Evolutionary conservation across 352 stramenopile species (phyloP).

Genomic region (Globisporangium carolinianum): DNA sequence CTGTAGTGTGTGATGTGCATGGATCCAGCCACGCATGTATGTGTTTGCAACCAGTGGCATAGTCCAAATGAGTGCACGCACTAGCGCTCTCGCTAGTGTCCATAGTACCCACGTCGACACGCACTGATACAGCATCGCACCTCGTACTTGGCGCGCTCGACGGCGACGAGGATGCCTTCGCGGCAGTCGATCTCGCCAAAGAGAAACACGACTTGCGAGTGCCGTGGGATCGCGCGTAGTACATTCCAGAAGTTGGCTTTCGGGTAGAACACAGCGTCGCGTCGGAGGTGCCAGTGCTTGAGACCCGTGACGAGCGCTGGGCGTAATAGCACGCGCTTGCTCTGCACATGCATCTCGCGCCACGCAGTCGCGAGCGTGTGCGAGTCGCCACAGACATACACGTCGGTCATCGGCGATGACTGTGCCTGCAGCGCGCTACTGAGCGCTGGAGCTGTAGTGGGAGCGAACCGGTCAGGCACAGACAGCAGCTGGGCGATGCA

Average conservation of each 20-base stretch:
- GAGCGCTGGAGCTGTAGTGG: slow-evolving; percentile 1
- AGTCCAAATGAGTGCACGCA: too few species aligned
- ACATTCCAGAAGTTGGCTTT: slow-evolving; percentile 87
- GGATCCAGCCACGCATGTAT: too few species aligned
- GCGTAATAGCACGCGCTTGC: slow-evolving; percentile 16
- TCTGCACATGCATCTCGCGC: slow-evolving; percentile 40
- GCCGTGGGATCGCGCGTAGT: slow-evolving; percentile 38
- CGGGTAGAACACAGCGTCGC: slow-evolving; percentile 87
- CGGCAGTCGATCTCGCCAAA: slow-evolving; percentile 96
- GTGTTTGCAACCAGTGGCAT: too few species aligned
- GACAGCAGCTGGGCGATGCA: slow-evolving; percentile 82
- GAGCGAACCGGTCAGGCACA: slow-evolving; percentile 18
- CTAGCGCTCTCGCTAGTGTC: not conserved
- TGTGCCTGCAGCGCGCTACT: not conserved
- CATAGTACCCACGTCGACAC: not conserved
- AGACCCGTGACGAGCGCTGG: slow-evolving; percentile 89
- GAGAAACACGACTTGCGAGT: slow-evolving; percentile 83
- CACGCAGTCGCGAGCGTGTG: slow-evolving; percentile 88
- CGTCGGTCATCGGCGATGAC: slow-evolving; percentile 26
- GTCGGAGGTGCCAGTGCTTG: slow-evolving; percentile 91
- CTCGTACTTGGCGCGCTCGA: slow-evolving; percentile 86
- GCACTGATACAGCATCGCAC: slow-evolving; percentile 14
- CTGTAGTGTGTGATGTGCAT: slow-evolving; percentile 12
- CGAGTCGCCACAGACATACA: slow-evolving; percentile 88
- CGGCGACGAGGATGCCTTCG: slow-evolving; percentile 86